Evolutionary conservation across 2,329 filamentous ascomycete species (phyloP).

Genomic region (Aspergillus clavatus): DNA sequence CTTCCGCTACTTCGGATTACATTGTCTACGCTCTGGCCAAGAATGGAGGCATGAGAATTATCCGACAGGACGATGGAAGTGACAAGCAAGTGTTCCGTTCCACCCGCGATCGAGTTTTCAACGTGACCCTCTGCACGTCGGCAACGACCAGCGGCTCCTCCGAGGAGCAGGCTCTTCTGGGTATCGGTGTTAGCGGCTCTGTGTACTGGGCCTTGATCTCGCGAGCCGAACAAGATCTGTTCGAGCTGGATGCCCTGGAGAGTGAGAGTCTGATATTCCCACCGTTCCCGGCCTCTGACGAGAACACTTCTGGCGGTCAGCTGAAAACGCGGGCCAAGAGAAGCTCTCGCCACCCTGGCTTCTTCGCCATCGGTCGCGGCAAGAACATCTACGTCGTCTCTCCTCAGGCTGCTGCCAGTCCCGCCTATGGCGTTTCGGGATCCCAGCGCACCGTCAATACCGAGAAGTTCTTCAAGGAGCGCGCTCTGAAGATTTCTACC

Average conservation of each 20-base stretch:
- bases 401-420: conserved; percentile 51
- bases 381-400: conserved; percentile 91
- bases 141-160: conserved; percentile 49
- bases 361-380: conserved; percentile 90
- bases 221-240: conserved; percentile 70
- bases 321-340: conserved; percentile 92
- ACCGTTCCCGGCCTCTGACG: conserved; percentile 77
- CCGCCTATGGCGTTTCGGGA: conserved; percentile 47
- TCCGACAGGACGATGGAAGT: conserved; percentile 86
- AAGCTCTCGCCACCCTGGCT: conserved; percentile 82
- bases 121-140: conserved; percentile 74
- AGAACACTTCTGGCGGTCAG: conserved; percentile 84
- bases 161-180: conserved; percentile 77
- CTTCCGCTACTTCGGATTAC: conserved; percentile 81
- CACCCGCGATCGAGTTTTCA: conserved; percentile 91
- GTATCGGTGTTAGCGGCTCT: conserved; percentile 87
- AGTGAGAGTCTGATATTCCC: conserved; percentile 85
- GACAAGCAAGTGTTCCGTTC: conserved; percentile 90
- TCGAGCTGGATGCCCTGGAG: conserved; percentile 73
- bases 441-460: conserved; percentile 67
- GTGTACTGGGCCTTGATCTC: conserved; percentile 92
- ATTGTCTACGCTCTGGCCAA: conserved; percentile 94
- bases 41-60: conserved; percentile 85
- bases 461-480: conserved; percentile 80
- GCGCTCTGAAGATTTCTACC: conserved; percentile 87